A percentile compares a stretch with the other conserved stretches of the same genome.
Conservation (phyloP, 2,329 filamentous ascomycete genomes). For the Fusarium mangiferae region DNA sequence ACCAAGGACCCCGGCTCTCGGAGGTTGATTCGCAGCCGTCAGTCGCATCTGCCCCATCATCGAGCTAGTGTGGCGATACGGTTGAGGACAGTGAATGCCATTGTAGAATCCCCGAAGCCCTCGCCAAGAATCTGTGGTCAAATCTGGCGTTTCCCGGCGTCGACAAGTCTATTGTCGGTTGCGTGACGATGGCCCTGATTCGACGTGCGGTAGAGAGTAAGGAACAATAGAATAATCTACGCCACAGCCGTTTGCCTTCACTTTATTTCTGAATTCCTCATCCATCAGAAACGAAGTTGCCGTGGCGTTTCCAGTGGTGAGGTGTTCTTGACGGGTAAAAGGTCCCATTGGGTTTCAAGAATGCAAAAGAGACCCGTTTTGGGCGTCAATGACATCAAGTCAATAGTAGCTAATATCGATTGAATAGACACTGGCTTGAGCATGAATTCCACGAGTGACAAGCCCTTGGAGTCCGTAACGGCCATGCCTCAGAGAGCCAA, state of each 20-base stretch:
- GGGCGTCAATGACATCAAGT: background rate
- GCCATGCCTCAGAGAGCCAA: background rate
- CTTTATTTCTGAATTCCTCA: conserved; percentile 21
- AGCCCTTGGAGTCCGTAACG: background rate
- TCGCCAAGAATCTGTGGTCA: conserved; percentile 1
- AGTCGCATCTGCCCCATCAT: conserved; percentile 1
- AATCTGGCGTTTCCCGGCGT: background rate
- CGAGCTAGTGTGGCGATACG: background rate
- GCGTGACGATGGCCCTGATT: background rate
- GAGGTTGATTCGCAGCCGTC: background rate
- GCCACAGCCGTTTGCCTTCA: conserved; percentile 14
- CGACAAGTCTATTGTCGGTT: background rate
- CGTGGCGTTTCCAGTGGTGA: background rate
- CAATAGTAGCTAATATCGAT: background rate
- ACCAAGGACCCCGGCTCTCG: conserved; percentile 7
- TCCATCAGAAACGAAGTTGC: background rate
- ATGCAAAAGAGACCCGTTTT: background rate
- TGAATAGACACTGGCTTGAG: background rate
- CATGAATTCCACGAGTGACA: background rate
- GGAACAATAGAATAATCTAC: conserved; percentile 15
- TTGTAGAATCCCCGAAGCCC: background rate
- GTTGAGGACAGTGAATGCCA: background rate
- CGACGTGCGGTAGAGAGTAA: background rate
- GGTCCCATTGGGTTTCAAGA: background rate
- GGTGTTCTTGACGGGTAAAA: background rate